phyloP scores from a whole-genome alignment of 2,329 filamentous ascomycete genomes.

The Chrysoporthe austroafricana region DNA sequence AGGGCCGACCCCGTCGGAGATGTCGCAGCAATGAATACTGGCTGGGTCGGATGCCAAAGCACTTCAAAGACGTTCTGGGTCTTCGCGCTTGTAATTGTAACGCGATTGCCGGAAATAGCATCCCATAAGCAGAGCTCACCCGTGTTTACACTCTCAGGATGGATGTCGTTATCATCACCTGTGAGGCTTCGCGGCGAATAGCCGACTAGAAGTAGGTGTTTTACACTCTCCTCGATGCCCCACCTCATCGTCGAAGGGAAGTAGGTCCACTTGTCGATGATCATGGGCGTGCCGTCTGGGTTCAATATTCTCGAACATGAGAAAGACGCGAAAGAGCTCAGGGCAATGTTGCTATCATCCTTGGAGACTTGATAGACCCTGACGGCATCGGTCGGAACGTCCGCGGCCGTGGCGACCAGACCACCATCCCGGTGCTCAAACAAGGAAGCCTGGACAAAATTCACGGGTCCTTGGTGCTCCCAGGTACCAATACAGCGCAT shows the following conservation, averaged over 20 bases:
- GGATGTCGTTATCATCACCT: slow-evolving; percentile 60
- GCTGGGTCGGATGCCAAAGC: slow-evolving; percentile 61
- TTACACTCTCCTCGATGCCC: slow-evolving; percentile 51
- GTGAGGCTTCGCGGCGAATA: slow-evolving; percentile 63
- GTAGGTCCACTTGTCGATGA: slow-evolving; percentile 61
- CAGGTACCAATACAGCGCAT: slow-evolving; percentile 57
- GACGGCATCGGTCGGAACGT: slow-evolving; percentile 57
- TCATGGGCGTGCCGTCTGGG: slow-evolving; percentile 36
- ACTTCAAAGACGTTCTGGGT: slow-evolving; percentile 68
- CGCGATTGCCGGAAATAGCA: slow-evolving; percentile 45
- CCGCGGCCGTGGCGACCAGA: slow-evolving; percentile 62
- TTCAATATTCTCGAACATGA: slow-evolving; percentile 45
- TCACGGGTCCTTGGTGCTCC: slow-evolving; percentile 61
- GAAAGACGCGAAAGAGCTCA: slow-evolving; percentile 43
- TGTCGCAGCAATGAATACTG: slow-evolving; percentile 61
- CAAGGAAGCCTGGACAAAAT: slow-evolving; percentile 62
- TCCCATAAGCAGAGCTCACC: slow-evolving; percentile 67
- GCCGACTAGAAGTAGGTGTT: slow-evolving; percentile 61
- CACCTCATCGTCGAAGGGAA: slow-evolving; percentile 67
- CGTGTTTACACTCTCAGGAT: slow-evolving; percentile 58
- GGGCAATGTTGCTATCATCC: slow-evolving; percentile 37
- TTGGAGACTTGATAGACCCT: slow-evolving; percentile 57
- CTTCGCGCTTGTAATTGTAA: slow-evolving; percentile 54
- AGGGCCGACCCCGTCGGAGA: slow-evolving; percentile 53
- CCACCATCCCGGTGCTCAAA: slow-evolving; percentile 41